A percentile compares a stretch with the other conserved stretches of the same genome.
These are phyloP conservation scores for Streptanthus diversifolius DNA, from an alignment of 345 rosid species.

Conservation along the genomic window DNA sequence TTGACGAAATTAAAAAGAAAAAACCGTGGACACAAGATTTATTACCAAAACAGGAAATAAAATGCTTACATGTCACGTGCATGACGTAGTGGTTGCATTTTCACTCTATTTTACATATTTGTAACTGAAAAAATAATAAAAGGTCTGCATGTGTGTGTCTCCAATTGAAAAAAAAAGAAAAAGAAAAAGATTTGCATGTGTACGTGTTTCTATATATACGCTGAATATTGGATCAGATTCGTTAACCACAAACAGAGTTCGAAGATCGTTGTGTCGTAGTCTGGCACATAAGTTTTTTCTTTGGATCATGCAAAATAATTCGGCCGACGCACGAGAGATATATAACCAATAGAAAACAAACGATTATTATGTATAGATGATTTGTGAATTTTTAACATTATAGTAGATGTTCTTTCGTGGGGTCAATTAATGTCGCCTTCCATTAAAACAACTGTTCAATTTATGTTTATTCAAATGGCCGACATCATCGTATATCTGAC, in stretches of 20 bases:
- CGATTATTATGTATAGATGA: background rate
- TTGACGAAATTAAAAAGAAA: background rate
- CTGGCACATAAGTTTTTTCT: background rate
- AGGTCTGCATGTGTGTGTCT: background rate
- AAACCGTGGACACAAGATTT: background rate
- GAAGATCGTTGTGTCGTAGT: background rate
- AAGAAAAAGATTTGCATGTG: background rate
- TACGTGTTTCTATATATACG: background rate
- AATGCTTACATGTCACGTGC: background rate
- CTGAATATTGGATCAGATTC: background rate
- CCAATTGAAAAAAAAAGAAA: background rate
- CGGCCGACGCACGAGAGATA: background rate
- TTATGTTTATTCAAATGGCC: background rate
- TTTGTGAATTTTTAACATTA: background rate
- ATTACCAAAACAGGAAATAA: background rate
- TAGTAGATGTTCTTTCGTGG: conserved; percentile 1
- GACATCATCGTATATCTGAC: conserved; percentile 28
- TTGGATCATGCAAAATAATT: conserved; percentile 1
- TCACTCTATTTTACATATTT: background rate
- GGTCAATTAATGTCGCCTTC: background rate
- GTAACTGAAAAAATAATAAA: background rate
- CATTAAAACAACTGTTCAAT: background rate
- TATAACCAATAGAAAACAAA: background rate
- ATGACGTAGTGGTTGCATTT: background rate
- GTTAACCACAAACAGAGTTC: background rate